These are phyloP conservation scores for Cyberlindnera saturnus DNA, from an alignment of 805 yeast genomes.

Conservation along the genomic window DNA sequence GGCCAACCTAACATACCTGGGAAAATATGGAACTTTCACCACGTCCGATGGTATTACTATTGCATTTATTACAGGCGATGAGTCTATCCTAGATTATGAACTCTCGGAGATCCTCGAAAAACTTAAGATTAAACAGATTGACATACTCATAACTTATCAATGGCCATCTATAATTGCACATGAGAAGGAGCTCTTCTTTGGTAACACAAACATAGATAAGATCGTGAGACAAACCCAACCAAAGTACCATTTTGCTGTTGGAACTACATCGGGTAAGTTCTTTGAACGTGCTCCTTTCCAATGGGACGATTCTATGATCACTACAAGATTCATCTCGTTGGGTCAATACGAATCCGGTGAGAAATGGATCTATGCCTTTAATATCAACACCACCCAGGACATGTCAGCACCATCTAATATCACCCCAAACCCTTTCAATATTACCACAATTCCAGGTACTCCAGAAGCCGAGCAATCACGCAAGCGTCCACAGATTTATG, in stretches of 20 bases:
- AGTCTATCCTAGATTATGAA: constrained; percentile 8
- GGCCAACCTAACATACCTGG: constrained; percentile 10
- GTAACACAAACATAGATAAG: constrained; percentile 40
- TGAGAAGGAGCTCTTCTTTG: constrained; percentile 39
- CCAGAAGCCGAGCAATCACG: constrained; percentile 8
- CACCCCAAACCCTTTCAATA: constrained; percentile 28
- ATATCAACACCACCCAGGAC: constrained; percentile 25
- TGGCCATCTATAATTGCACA: constrained; percentile 55
- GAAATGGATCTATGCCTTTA: constrained; percentile 77
- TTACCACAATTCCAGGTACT: constrained; percentile 1
- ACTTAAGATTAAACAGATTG: constrained; percentile 30
- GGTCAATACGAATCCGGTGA: constrained; percentile 49
- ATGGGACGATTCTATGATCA: constrained; percentile 40
- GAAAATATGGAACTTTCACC: constrained; percentile 31
- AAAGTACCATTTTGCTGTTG: constrained; percentile 60
- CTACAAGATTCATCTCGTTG: constrained; percentile 62
- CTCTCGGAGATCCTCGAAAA: constrained; percentile 22
- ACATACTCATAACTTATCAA: constrained; percentile 50
- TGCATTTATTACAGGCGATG: constrained; percentile 37
- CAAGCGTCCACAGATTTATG: constrained; percentile 5
- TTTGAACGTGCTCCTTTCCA: constrained; percentile 52
- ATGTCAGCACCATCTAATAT: constrained; percentile 17
- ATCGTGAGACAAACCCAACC: constrained; percentile 45
- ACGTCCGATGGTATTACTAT: constrained; percentile 40
- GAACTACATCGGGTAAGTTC: constrained; percentile 41